Base-by-base conservation (phyloP, 805 yeast species). In the Wickerhamiella cacticola region DNA sequence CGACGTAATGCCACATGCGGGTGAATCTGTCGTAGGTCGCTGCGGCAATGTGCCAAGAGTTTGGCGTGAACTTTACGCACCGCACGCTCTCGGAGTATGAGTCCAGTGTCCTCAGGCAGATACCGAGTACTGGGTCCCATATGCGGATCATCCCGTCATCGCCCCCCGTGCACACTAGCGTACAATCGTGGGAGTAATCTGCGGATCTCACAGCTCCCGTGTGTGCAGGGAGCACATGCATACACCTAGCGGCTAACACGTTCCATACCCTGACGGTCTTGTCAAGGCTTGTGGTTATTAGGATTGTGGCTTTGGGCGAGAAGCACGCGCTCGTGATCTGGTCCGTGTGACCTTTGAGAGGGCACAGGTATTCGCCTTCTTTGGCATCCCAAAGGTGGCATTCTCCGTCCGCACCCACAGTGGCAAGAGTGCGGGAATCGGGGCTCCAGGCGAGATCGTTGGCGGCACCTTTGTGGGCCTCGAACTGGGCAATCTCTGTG, bases 241-340 rank as follows among this genome's bases (percentile, higher is more conserved):
- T 65, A 48, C 83, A 74, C 34, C 72, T 72, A 1, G 94, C 94
- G 16, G 76, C 68, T 26, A 70, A 67, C 1, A 81, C 74, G 63
- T 89, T 96, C 98, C 98, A 89, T 2, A 89, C 72, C 45, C 88
- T 74, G 13, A 92, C 79, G 45, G 89, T 85, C 60, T 89, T 97
- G 63, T 89, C 98, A 45, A 92, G 76, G 1, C 94, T 78, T 0
- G 95, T 94, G 38, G 88, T 75, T 21, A 83, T 76, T 13, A 92
- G 61, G 19, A 92, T 63, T 52, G 85, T 83, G 0, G 96, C 95
- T 60, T 80, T 80, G 34, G 69, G 63, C 53, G 77, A 82, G 67
- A 79, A 89, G 46, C 70, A 70, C 3, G 86, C 63, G n/a, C 81
- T 69, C 1, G 84, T 79, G 9, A 86, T 83, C 50, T 85, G 89